phyloP scores from a whole-genome alignment of 768 basidiomycete genomes.

The Mycena amicta region DNA sequence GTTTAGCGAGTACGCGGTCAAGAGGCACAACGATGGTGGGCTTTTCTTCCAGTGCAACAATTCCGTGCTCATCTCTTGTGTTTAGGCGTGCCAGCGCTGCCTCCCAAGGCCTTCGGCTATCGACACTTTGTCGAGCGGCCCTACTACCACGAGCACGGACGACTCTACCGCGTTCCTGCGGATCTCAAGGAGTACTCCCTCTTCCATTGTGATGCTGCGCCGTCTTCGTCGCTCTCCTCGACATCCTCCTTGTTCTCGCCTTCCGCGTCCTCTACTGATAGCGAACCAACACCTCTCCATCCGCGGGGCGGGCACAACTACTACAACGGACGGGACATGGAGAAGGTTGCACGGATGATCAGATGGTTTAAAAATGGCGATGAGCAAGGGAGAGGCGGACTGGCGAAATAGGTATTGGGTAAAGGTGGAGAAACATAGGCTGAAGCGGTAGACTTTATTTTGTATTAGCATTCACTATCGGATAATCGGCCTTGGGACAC shows the following conservation, averaged over 20 bases:
- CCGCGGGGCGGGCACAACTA: conserved; percentile 67
- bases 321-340: conserved; percentile 58
- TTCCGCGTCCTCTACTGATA: conserved; percentile 1
- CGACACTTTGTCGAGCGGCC: conserved; percentile 52
- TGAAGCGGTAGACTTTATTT: neutral
- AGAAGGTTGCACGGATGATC: conserved; percentile 45
- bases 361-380: conserved; percentile 44
- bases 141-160: conserved; percentile 50
- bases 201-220: conserved; percentile 37
- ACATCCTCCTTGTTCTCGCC: neutral
- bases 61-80: no score
- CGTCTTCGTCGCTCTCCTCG: neutral
- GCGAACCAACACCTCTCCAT: conserved; percentile 28
- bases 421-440: conserved; percentile 12
- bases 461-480: no score
- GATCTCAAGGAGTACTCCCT: conserved; percentile 48
- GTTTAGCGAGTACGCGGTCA: conserved; percentile 52
- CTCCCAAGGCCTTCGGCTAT: conserved; percentile 52
- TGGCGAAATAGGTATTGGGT: conserved; percentile 49
- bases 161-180: conserved; percentile 48
- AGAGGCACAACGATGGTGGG: conserved; percentile 60
- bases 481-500: no score
- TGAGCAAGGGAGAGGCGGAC: conserved; percentile 29
- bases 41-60: no score
- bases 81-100: conserved; percentile 60